Conservation (phyloP, 176 grass and related monocot species). For the Phyllostachys edulis region DNA sequence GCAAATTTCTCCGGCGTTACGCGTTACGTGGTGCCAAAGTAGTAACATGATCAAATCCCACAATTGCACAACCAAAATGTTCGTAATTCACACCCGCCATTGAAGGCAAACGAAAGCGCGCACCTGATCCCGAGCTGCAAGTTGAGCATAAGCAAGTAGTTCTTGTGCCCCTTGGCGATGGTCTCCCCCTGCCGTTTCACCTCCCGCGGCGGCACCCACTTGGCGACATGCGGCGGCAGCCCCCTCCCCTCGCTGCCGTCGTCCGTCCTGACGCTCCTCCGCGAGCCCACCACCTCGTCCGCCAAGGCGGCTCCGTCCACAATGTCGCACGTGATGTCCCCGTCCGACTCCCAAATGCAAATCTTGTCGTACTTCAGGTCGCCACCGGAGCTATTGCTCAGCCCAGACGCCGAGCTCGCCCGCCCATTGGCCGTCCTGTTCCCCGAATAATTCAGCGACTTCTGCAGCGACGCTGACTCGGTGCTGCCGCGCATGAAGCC, state of each 20-base stretch:
- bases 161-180: constrained; percentile 85
- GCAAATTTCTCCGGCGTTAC: background rate
- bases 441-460: constrained; percentile 29
- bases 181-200: constrained; percentile 75
- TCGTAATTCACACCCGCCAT: background rate
- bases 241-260: constrained; percentile 13
- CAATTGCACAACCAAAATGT: background rate
- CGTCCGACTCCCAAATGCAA: constrained; percentile 71
- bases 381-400: constrained; percentile 50
- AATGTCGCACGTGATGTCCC: constrained; percentile 75
- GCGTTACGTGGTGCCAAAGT: background rate
- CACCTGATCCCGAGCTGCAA: constrained; percentile 97
- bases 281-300: background rate
- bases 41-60: background rate
- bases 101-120: background rate
- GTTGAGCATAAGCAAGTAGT: constrained; percentile 97
- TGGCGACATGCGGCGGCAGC: constrained; percentile 35
- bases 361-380: constrained; percentile 66
- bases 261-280: constrained; percentile 35
- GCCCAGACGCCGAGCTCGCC: constrained; percentile 44
- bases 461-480: constrained; percentile 43
- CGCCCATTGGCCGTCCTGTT: constrained; percentile 41
- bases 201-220: constrained; percentile 53
- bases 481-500: constrained; percentile 34
- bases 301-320: constrained; percentile 45